Conservation (phyloP, 495 filamentous ascomycete species). For the Extremus antarcticus region DNA sequence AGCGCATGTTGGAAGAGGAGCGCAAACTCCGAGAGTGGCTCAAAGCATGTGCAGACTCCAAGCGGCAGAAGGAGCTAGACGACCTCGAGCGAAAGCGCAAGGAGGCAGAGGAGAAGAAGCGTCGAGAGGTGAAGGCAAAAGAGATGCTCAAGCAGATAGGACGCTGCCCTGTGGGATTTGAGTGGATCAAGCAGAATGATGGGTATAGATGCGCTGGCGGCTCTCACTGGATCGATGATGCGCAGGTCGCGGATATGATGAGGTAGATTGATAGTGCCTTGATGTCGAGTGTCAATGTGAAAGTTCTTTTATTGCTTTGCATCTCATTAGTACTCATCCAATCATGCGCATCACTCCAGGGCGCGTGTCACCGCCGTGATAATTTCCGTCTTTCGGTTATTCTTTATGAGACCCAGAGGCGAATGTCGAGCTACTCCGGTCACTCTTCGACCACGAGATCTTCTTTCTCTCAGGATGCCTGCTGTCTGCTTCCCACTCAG, state of each 20-base stretch:
- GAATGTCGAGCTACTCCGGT: too few relatives aligned
- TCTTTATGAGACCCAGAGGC: too few relatives aligned
- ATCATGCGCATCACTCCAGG: too few relatives aligned
- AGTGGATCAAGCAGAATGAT: conserved; percentile 29
- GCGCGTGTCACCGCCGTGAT: too few relatives aligned
- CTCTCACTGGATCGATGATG: conserved; percentile 37
- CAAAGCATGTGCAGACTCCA: conserved; percentile 4
- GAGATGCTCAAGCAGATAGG: conserved; percentile 24
- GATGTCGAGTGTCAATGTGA: too few relatives aligned
- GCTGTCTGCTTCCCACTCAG: neutral
- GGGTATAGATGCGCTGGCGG: conserved; percentile 44
- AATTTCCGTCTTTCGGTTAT: too few relatives aligned
- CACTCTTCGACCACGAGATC: too few relatives aligned
- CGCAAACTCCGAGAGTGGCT: conserved; percentile 6
- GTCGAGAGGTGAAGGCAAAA: conserved; percentile 26
- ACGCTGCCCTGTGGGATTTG: conserved; percentile 25
- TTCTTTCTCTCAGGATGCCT: too few relatives aligned
- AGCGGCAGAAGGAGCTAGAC: conserved; percentile 26
- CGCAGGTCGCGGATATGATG: neutral
- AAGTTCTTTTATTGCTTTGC: too few relatives aligned
- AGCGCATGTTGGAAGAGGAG: conserved; percentile 1
- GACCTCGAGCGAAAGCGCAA: conserved; percentile 27
- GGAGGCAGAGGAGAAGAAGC: conserved; percentile 23
- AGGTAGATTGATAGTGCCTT: too few relatives aligned
- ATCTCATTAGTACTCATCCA: too few relatives aligned